Conservation (phyloP, 1,284 basidiomycete genomes). For the Ganoderma sp. region DNA sequence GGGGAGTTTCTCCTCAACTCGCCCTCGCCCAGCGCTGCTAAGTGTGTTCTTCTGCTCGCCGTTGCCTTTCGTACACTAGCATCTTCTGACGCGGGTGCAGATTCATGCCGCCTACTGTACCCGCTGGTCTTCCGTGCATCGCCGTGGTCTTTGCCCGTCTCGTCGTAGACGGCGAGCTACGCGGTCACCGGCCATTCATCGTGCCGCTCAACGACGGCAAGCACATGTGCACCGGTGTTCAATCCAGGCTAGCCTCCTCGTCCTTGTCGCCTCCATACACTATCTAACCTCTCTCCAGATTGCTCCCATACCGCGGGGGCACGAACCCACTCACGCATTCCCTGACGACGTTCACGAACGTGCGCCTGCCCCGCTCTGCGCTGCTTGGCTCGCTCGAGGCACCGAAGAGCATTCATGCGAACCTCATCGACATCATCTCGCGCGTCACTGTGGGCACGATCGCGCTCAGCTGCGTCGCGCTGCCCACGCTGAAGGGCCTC, state of each 20-base stretch:
- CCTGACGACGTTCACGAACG: slow-evolving; percentile 48
- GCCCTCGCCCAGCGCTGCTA: slow-evolving; percentile 43
- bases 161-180: slow-evolving; percentile 40
- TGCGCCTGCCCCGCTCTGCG: slow-evolving; percentile 43
- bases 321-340: slow-evolving; percentile 45
- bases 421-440: slow-evolving; percentile 46
- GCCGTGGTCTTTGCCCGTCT: slow-evolving; percentile 46
- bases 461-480: slow-evolving; percentile 39
- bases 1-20: slow-evolving; percentile 47
- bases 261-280: not conserved
- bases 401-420: slow-evolving; percentile 35
- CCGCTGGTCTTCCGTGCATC: slow-evolving; percentile 43
- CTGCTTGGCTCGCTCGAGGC: slow-evolving; percentile 44
- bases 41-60: slow-evolving; percentile 38
- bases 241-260: slow-evolving; percentile 33
- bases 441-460: slow-evolving; percentile 50
- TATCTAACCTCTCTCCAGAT: slow-evolving; percentile 30
- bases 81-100: slow-evolving; percentile 33
- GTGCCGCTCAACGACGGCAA: slow-evolving; percentile 43
- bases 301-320: slow-evolving; percentile 44
- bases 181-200: slow-evolving; percentile 45
- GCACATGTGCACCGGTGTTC: slow-evolving; percentile 42
- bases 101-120: slow-evolving; percentile 52
- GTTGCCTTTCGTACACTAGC: too few species aligned
- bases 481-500: slow-evolving; percentile 43